Evolutionary conservation across 805 yeast genomes (phyloP), one percentile per base, ranked within the genome.

Genomic region (Ogataea saltuana): DNA sequence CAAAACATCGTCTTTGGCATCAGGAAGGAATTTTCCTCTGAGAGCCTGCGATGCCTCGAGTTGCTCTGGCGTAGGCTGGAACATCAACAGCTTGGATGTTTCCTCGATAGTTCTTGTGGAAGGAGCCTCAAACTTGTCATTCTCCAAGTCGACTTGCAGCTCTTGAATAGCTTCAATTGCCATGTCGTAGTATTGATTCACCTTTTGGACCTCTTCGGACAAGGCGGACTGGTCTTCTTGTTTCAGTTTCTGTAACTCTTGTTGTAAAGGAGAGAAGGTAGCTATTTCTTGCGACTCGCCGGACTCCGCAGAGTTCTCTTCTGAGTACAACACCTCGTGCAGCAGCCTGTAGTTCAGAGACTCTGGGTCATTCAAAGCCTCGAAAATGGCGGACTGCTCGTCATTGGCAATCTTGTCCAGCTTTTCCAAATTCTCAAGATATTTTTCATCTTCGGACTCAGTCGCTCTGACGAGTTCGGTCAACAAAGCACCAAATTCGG

Each of bases 31-130:
- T 47, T 69, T 67, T 30, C 64, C 70, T 45, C 73, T 68, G 39
- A 83, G 66, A 10, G 60, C 63, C 43, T 74, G 78, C 33, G 70
- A 70, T 61, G 88, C 80, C 4, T 69, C 74, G 18, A 76, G 41
- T 64, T 90, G 97, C 53, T 76, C 82, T 26, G 68, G 74, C 3
- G 84, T 69, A 28, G 95, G 90, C 45, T 69, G 76, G 55, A 77
- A 80, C 32, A 64, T 54, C n/a, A 57, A 44, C 30, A 59, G 16
- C 41, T 49, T 43, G 8, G 55, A 43, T 10, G 58, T 46, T 20
- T 54, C 48, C 8, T 45, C 35, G 6, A 43, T 33, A 11, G 46
- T 42, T n/a, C 46, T 44, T 30, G 47, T 51, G 1, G 56, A 44
- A 3, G 51, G 48, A 16, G 49, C 46, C 33, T 55, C 54, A 30